Evolutionary conservation across 139 green algal genomes (phyloP), one percentile per base, ranked within the genome.

Genomic region (Chara braunii): DNA sequence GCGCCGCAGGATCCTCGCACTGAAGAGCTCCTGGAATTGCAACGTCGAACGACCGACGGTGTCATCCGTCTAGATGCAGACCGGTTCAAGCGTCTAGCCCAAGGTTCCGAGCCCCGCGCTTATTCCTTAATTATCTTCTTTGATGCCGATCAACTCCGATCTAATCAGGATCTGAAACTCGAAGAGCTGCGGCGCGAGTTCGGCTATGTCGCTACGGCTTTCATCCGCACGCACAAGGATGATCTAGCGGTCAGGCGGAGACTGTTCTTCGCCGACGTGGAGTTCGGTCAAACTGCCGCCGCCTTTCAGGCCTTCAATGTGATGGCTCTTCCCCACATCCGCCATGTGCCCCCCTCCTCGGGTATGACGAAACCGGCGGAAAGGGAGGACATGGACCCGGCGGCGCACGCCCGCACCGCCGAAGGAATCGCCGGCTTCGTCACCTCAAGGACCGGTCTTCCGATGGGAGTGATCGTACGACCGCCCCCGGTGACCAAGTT

Each of bases 381-480:
- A 12, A 33, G 11, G 12, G 57, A 71, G 31, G 63, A 72, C 8
- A 63, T 72, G 22, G 18, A 58, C 28, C 36, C 28, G 14, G n/a
- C 58, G 31, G 30, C 22, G 3, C 44, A 54, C 23, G 44, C 56
- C 22, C 3, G 12, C 48, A 64, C 23, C 18, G 24, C 29, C n/a
- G 67, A 75, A 6, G 58, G 35, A 18, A 34, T 75, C 23, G 67
- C 67, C 6, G 7, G 12, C n/a, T 75, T 72, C 51, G 9, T 72
- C 3, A 6, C 36, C 31, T 23, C 8, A 18, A 43, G 34, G 28
- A 24, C 22, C 37, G 35, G 45, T 11, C 22, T 74, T 12, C 12
- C 32, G 9, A 12, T 72, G 5, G 67, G 67, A 28, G 7, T 30
- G 44, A 63, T 75, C 12, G 67, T 43, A 22, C 18, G 59, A 3